Base-by-base conservation (phyloP, 495 filamentous ascomycete genomes). In the Penicillium lividum region DNA sequence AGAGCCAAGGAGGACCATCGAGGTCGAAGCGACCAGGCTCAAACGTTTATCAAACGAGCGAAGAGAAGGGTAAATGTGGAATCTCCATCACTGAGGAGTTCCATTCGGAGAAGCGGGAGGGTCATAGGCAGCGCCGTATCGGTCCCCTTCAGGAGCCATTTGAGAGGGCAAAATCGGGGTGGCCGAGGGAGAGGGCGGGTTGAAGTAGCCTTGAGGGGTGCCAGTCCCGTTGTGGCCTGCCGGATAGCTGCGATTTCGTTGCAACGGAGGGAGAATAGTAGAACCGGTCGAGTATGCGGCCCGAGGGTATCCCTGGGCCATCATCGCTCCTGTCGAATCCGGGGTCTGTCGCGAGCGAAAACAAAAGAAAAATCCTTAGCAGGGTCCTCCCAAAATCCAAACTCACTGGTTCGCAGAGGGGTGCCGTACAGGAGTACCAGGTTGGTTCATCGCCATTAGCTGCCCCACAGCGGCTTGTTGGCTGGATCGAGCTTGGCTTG, bases 391-490 rank as follows among this genome's bases (percentile, higher is more conserved):
- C 54, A 34, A 50, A 51, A 51, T 53, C 22, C 64, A 56, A 46
- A 57, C 53, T 66, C 61, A 68, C 59, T 62, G 59, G 54, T 64
- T 66, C 46, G 65, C 54, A 54, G 62, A 68, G 63, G 67, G 64
- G 65, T 70, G 67, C 61, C 75, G 68, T 77, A 77, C 75, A 70
- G 75, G 75, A 58, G 75, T 77, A 46, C 72, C 72, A 61, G 73
- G 69, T 60, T 70, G 72, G 51, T 75, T 76, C 67, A 74, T 73
- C 57, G 71, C 67, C 58, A 75, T 73, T 51, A 77, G 44, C 50
- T 72, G 71, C 59, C 74, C 73, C 69, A 77, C 74, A 1, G 74
- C 64, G 22, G 75, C 73, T 57, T 77, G 73, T 44, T 77, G 75
- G 54, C 67, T 70, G 16, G 70, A 57, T 34, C 75, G 71, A 44